Base-by-base conservation (phyloP, 768 basidiomycete species). In the Infundibulicybe gibba region DNA sequence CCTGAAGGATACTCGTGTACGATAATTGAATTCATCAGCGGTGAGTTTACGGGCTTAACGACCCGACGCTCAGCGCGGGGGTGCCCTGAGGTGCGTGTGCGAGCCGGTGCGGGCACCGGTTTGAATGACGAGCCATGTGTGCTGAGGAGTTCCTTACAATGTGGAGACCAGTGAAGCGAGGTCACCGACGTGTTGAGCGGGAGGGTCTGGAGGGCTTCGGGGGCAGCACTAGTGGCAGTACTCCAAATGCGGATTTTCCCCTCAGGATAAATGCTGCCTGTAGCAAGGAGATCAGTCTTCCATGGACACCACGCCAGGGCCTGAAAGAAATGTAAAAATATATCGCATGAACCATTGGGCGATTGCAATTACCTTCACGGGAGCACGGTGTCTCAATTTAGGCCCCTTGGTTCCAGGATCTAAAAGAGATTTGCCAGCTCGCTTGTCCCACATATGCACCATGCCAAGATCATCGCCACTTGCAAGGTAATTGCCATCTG, bases 281-380 rank as follows among this genome's bases (percentile, higher is more conserved):
- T 79, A 0, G 90, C 90, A 39, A 92, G 74, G 13, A 90, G 70
- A 13, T 83, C 79, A 0, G 79, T 72, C 56, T 87, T 82, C 90
- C 90, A 93, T 0, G 90, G 85, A 52, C 86, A 90, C 86, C 91
- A 93, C 2, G 90, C 87, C 45, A 93, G 69, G 1, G 90, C 87
- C 87, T 87, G 50, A 16, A 49, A 16, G 45, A 47, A 32, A 11
- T 39, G 46, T 40, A 40, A 32, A 35, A 16, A 56, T 42, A 4
- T 37, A 40, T 42, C 37, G 11, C 13, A 3, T 32, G 14, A 11
- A 31, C 25, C 33, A 32, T 38, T 3, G 8, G 48, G 2, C 43
- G 43, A 31, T 15, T 42, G 38, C 39, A 16, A 45, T 32, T 34
- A 71, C 76, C 67, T 80, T 79, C 35, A 80, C 77, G 0, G 86